Base-by-base conservation (phyloP, 1,139 yeast species). In the Pichia sp. region DNA sequence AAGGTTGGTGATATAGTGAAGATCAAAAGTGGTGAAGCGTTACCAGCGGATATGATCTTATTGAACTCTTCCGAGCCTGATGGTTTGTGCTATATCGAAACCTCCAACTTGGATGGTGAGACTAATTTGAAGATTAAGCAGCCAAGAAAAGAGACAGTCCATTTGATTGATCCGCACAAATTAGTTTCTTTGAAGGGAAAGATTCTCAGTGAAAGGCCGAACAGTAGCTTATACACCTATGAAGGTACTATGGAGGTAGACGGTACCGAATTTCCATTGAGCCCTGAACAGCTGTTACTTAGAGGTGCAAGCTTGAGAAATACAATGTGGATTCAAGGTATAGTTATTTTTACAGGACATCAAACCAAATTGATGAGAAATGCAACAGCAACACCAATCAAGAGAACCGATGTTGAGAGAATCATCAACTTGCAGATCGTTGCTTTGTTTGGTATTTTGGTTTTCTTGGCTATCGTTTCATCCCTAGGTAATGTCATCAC, bases 291-390 rank as follows among this genome's bases (percentile, higher is more conserved):
- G 57, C 63, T 93, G 60, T 66, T 93, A 32, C 66, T 93, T 40
- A 74, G 99, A 64, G 99, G 99, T 43, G 98, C 99, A 10, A 86
- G 94, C 6, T 67, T 93, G 46, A 72, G 96, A 59, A 93, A 93
- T 53, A 93, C 98, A 0, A 86, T 80, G 33, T 93, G 96, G 96
- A 76, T 93, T 31, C 87, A 86, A 51, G 98, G 98, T 21, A 69
- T 87, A 31, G 96, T 85, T 3, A 76, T 91, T 2, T 93, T 91
- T 56, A 93, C 99, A 0, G 99, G 98, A 20, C 98, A 93, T 58
- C 98, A 93, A 62, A 91, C 99, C 0, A 93, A 93, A 55, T 69
- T 93, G 47, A 91, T 93, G 98, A 76, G 98, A 55, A 93, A 93
- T 63, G 98, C 99, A 12, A 88, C 97, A 2, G 96, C 98, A 3